A percentile compares a stretch with the other conserved stretches of the same genome.
Evolutionary conservation across 495 filamentous ascomycete genomes (phyloP).

Genomic region (Annulohypoxylon nitens): DNA sequence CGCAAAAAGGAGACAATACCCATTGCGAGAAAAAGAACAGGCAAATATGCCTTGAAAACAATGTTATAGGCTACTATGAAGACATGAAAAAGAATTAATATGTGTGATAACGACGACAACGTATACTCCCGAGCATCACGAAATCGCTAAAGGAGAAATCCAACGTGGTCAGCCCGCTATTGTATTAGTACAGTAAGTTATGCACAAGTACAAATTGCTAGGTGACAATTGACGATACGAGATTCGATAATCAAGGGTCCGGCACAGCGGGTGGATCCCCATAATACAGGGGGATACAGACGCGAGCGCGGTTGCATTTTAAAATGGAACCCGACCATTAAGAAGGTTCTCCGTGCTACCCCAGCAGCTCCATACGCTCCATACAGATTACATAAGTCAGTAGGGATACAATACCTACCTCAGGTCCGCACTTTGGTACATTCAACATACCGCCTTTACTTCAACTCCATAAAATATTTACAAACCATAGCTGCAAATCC

Average conservation of each 20-base stretch:
- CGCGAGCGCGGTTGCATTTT: constrained; percentile 33
- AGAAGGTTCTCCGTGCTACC: background rate
- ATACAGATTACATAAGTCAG: background rate
- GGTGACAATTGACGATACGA: constrained; percentile 22
- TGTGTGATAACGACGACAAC: constrained; percentile 10
- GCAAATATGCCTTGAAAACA: constrained; percentile 33
- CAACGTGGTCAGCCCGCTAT: background rate
- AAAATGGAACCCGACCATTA: constrained; percentile 16
- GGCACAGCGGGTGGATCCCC: constrained; percentile 10
- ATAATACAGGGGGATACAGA: constrained; percentile 15
- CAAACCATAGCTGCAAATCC: background rate
- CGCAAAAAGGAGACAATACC: constrained; percentile 61
- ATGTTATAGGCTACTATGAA: constrained; percentile 8
- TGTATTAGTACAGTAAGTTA: constrained; percentile 24
- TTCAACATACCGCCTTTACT: constrained; percentile 7
- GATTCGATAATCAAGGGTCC: constrained; percentile 23
- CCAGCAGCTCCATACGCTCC: background rate
- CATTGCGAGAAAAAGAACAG: constrained; percentile 41
- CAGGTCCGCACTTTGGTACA: background rate
- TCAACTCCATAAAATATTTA: background rate
- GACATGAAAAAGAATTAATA: constrained; percentile 38
- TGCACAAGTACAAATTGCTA: constrained; percentile 11
- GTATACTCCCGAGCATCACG: constrained; percentile 26
- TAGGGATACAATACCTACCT: background rate
- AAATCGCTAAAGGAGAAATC: constrained; percentile 15